Evolutionary conservation across 441 rosid genomes (phyloP).

Genomic region (Euphorbia schlechtendalii): DNA sequence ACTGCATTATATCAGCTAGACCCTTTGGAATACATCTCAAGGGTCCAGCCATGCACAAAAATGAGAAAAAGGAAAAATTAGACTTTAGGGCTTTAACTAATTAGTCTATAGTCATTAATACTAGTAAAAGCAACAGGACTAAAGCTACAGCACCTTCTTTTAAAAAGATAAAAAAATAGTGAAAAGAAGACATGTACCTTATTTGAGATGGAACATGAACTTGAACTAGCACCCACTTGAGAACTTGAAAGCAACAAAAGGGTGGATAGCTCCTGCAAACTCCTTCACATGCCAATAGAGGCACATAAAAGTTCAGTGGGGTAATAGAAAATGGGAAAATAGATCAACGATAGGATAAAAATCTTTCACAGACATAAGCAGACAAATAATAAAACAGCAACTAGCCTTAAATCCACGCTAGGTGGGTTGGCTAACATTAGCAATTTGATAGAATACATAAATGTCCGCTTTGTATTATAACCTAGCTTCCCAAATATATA

Average conservation of each 20-base stretch:
- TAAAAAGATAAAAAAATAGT: constrained; percentile 5
- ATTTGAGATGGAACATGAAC: constrained; percentile 30
- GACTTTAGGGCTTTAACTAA: neutral
- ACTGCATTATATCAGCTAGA: neutral
- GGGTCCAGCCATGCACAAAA: constrained; percentile 1
- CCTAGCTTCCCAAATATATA: constrained; percentile 2
- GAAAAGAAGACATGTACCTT: constrained; percentile 32
- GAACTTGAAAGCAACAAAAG: constrained; percentile 38
- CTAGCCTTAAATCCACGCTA: too few relatives aligned
- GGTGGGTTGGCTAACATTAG: neutral
- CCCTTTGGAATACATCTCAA: too few relatives aligned
- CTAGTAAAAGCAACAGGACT: neutral
- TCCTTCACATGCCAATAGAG: constrained; percentile 46
- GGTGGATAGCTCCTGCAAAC: constrained; percentile 70
- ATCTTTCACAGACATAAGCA: neutral
- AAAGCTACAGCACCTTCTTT: neutral
- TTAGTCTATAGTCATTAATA: neutral
- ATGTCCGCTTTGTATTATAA: neutral
- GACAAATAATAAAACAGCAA: too few relatives aligned
- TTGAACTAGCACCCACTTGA: constrained; percentile 28
- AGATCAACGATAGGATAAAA: neutral
- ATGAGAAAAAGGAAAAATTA: neutral
- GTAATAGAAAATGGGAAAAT: neutral
- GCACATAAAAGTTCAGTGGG: constrained; percentile 14
- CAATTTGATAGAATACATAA: neutral